Conservation (phyloP, 73 alveolate species). For the Strombidium stylifer region DNA sequence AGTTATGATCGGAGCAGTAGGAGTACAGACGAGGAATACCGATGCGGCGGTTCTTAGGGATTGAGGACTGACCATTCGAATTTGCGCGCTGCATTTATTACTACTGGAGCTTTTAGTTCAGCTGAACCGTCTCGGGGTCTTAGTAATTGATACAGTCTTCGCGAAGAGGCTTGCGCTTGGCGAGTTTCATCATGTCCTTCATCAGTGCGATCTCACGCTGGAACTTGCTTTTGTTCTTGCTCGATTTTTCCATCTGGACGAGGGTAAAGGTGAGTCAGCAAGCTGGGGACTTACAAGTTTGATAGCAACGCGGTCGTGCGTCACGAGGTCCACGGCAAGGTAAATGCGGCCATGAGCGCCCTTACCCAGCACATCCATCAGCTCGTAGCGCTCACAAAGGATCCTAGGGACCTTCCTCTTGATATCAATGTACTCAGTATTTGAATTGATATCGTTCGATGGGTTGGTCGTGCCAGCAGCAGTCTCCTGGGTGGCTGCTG, state of each 20-base stretch:
- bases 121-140: too few relatives aligned
- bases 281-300: constrained; percentile 14
- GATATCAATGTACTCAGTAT: constrained; percentile 3
- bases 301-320: constrained; percentile 5
- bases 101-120: too few relatives aligned
- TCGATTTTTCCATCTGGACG: constrained; percentile 15
- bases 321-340: constrained; percentile 12
- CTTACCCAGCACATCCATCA: constrained; percentile 19
- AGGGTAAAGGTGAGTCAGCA: neutral
- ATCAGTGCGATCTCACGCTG: constrained; percentile 10
- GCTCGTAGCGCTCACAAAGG: constrained; percentile 12
- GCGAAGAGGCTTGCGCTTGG: too few relatives aligned
- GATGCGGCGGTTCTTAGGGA: neutral
- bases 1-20: neutral
- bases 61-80: too few relatives aligned
- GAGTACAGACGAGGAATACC: constrained; percentile 40
- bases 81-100: too few relatives aligned
- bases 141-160: too few relatives aligned
- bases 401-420: constrained; percentile 19
- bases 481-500: too few relatives aligned
- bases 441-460: neutral
- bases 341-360: constrained; percentile 38
- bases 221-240: constrained; percentile 27
- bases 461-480: too few relatives aligned
- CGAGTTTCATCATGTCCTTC: constrained; percentile 37